Percentiles rank a stretch among this genome's conserved stretches.
phyloP scores from a whole-genome alignment of 2,329 filamentous ascomycete species.

The Colletotrichum endophyticum region DNA sequence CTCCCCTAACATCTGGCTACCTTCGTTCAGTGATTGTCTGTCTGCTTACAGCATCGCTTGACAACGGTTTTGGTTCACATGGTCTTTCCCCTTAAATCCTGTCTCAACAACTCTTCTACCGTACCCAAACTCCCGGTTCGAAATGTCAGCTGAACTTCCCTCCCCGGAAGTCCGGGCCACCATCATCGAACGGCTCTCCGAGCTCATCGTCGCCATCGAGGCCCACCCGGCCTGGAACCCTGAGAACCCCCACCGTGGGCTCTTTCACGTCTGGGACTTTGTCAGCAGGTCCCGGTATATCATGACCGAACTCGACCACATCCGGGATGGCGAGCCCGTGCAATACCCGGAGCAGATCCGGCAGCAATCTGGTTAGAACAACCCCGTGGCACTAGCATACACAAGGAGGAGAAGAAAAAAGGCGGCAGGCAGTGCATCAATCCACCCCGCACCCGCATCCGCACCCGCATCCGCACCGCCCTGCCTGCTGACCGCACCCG shows the following conservation, averaged over 20 bases:
- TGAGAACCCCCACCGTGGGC: slow-evolving; percentile 31
- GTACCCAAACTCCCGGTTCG: too few species aligned
- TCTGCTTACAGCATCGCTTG: background rate
- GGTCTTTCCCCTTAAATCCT: background rate
- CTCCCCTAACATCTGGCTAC: background rate
- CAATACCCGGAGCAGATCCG: slow-evolving; percentile 40
- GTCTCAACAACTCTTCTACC: background rate
- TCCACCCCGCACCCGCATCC: background rate
- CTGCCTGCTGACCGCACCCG: background rate
- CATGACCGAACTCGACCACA: slow-evolving; percentile 44
- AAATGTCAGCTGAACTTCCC: slow-evolving; percentile 26
- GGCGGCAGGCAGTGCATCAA: background rate
- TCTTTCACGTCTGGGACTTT: slow-evolving; percentile 47
- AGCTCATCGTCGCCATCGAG: slow-evolving; percentile 33
- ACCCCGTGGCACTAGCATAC: background rate
- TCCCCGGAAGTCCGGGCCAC: slow-evolving; percentile 26
- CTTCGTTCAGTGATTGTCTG: background rate
- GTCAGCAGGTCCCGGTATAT: slow-evolving; percentile 45
- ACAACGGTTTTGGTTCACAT: background rate
- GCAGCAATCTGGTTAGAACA: slow-evolving; percentile 29
- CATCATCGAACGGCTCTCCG: slow-evolving; percentile 28
- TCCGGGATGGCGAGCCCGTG: slow-evolving; percentile 35
- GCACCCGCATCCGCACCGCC: background rate
- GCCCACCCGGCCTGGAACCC: slow-evolving; percentile 31
- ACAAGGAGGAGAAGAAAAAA: background rate